Evolutionary conservation across 2,329 filamentous ascomycete genomes (phyloP).

Genomic region (Ascosphaera aggregata): DNA sequence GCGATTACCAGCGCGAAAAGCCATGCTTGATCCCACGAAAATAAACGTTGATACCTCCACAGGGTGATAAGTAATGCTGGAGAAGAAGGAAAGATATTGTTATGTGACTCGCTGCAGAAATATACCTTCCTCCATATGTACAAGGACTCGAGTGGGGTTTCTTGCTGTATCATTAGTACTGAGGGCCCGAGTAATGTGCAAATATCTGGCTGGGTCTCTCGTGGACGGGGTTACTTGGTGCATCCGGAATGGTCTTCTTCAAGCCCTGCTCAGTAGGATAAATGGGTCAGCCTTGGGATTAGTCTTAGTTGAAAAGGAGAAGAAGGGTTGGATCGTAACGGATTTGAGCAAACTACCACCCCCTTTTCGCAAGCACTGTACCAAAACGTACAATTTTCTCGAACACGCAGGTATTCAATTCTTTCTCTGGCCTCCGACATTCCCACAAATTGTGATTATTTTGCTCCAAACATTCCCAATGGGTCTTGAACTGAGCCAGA

Average conservation of each 20-base stretch:
- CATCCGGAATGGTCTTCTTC: constrained; percentile 56
- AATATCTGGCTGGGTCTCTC: constrained; percentile 33
- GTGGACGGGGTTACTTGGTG: constrained; percentile 51
- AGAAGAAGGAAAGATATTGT: background rate
- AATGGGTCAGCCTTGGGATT: too few species aligned
- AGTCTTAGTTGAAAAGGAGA: too few species aligned
- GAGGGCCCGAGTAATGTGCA: constrained; percentile 16
- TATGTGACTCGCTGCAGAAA: background rate
- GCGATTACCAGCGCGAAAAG: too few species aligned
- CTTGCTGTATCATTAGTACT: constrained; percentile 11
- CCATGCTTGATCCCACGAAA: too few species aligned
- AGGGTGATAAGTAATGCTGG: background rate
- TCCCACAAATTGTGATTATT: constrained; percentile 98
- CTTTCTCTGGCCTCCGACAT: constrained; percentile 69
- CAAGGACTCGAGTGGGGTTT: background rate
- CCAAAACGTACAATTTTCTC: constrained; percentile 59
- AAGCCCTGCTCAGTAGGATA: constrained; percentile 34
- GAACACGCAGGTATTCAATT: constrained; percentile 85
- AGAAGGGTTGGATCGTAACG: too few species aligned
- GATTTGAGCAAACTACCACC: too few species aligned
- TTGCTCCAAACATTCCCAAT: constrained; percentile 91
- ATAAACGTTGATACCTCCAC: too few species aligned
- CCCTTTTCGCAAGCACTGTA: too few species aligned
- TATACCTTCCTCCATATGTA: background rate
- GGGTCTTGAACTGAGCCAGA: constrained; percentile 67